A percentile compares a stretch with the other conserved stretches of the same genome.
phyloP scores from a whole-genome alignment of 257 asterid genomes.

The Apocynum venetum region DNA sequence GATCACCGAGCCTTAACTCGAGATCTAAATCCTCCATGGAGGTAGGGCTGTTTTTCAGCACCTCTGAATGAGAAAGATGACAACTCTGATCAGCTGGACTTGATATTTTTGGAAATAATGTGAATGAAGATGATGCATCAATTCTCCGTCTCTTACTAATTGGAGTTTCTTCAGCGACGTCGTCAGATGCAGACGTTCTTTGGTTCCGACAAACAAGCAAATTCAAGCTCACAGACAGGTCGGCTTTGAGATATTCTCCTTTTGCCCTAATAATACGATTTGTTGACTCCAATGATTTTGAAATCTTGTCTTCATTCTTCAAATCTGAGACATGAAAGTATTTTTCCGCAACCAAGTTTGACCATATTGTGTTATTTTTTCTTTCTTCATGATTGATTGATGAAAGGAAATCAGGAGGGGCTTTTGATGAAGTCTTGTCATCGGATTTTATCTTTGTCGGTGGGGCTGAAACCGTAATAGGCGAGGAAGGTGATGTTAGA shows the following conservation, averaged over 20 bases:
- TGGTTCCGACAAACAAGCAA: constrained; percentile 26
- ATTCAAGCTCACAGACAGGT: constrained; percentile 32
- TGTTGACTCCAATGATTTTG: constrained; percentile 18
- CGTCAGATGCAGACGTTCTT: constrained; percentile 11
- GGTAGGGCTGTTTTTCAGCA: constrained; percentile 25
- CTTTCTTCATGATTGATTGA: constrained; percentile 25
- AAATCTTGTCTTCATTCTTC: constrained; percentile 31
- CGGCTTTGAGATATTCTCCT: constrained; percentile 33
- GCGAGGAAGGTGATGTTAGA: constrained; percentile 13
- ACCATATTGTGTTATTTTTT: constrained; percentile 24
- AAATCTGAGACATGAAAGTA: constrained; percentile 21
- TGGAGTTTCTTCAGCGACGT: constrained; percentile 36
- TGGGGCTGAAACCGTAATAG: constrained; percentile 57
- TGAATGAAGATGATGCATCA: constrained; percentile 30
- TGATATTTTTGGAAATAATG: constrained; percentile 28
- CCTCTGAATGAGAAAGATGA: constrained; percentile 27
- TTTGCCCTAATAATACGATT: constrained; percentile 21
- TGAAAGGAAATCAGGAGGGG: constrained; percentile 28
- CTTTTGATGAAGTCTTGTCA: constrained; percentile 9
- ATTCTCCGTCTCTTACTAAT: constrained; percentile 60
- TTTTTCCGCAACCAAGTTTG: constrained; percentile 42
- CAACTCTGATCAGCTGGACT: constrained; percentile 29
- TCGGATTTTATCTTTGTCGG: constrained; percentile 12
- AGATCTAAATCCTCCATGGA: constrained; percentile 71
- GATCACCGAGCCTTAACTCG: constrained; percentile 84